phyloP scores from a whole-genome alignment of 306 rosid genomes.

The Oxytropis ochrocephala region DNA sequence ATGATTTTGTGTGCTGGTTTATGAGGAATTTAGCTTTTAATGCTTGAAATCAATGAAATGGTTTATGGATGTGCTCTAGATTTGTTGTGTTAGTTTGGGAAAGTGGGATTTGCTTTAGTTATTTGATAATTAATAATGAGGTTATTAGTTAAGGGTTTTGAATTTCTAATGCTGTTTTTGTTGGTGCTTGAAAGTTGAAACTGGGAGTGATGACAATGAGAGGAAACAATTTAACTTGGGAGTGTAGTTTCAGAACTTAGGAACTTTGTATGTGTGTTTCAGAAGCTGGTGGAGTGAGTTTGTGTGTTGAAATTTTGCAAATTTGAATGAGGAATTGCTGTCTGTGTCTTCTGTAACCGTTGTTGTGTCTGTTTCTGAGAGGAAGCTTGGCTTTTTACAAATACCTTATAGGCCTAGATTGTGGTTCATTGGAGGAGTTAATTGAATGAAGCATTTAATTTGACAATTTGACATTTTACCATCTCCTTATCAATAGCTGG shows the following conservation, averaged over 20 bases:
- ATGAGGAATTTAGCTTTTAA: constrained; percentile 1
- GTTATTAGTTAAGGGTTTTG: background rate
- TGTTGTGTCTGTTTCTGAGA: constrained; percentile 2
- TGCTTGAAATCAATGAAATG: background rate
- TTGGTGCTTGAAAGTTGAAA: constrained; percentile 14
- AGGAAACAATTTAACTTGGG: background rate
- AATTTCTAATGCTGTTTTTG: constrained; percentile 4
- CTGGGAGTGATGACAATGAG: background rate
- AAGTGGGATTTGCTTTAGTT: constrained; percentile 3
- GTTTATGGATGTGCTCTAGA: constrained; percentile 23
- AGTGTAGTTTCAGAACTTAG: background rate
- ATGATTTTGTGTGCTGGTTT: background rate
- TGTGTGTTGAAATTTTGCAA: background rate
- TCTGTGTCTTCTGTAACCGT: background rate
- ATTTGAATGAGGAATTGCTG: background rate
- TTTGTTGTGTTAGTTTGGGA: constrained; percentile 17
- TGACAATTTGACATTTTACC: background rate
- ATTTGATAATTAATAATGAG: background rate
- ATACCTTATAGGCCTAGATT: background rate
- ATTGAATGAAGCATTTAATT: background rate
- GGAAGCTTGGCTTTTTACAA: background rate
- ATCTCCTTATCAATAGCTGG: background rate
- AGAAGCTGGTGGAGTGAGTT: constrained; percentile 13
- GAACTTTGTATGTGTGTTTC: background rate
- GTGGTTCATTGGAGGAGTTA: background rate